Base-by-base conservation (phyloP, 306 rosid species). In the Inga laurina region DNA sequence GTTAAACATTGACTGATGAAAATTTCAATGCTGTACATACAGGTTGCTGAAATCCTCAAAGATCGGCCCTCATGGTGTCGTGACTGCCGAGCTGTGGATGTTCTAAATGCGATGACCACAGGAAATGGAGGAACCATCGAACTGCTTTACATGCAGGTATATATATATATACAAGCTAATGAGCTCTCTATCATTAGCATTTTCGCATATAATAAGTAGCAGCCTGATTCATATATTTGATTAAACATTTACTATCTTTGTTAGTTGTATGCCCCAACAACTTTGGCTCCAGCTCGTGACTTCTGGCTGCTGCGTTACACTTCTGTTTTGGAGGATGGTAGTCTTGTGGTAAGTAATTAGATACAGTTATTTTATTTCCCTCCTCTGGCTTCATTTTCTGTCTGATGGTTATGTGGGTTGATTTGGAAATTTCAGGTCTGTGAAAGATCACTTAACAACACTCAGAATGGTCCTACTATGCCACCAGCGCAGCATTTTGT, bases 271-370 rank as follows among this genome's bases (percentile, higher is more conserved):
- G 97, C 99, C 46, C 99, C 99, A 27, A 96, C 99, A 59, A 96
- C 99, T 75, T 74, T 96, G 82, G 99, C 99, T 21, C 98, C 99
- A 68, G 99, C 95, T 81, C 99, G 99, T 49, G 99, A 96, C 87
- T 94, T 96, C 90, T 96, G 98, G 99, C 87, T 96, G 92, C 87
- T 96, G 88, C 97, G 98, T 87, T 96, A 94, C 88, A 96, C 98
- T 22, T 96, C 98, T 49, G 90, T 91, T 86, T 74, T 94, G 91
- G 98, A 96, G 87, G 99, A 96, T 57, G 98, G 98, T 59, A 96
- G 99, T 84, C 99, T 96, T 71, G 99, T 94, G 97, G 99, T 93
- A 90, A 34, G 95, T 59, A 34, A 93, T 9, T 71, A 24, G 14
- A 65, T 32, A 32, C 72, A 12, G 46, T 56, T 88, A 39, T 39